A percentile compares a stretch with the other conserved stretches of the same genome.
Evolutionary conservation across 495 filamentous ascomycete species (phyloP).

Genomic region (Aspergillus baeticus): DNA sequence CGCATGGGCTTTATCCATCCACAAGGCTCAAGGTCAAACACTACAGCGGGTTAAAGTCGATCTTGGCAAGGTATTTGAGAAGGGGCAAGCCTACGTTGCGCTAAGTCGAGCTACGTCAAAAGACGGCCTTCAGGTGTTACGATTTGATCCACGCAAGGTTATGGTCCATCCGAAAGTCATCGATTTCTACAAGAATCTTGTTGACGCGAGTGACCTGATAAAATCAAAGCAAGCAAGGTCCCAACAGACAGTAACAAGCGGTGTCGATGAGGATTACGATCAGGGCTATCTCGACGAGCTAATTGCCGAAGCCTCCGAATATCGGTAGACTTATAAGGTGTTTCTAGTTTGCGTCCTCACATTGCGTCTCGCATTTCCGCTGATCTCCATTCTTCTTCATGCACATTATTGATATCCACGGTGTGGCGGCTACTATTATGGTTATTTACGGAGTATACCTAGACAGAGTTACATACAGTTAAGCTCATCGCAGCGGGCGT

Average conservation of each 20-base stretch:
- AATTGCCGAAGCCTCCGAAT: constrained; percentile 3
- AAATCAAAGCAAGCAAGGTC: constrained; percentile 22
- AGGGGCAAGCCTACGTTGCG: constrained; percentile 68
- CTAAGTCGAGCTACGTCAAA: constrained; percentile 79
- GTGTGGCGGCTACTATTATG: background rate
- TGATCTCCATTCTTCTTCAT: background rate
- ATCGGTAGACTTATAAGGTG: background rate
- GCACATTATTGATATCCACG: constrained; percentile 5
- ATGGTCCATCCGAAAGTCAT: constrained; percentile 90
- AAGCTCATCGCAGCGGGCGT: too few species aligned
- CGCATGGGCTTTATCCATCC: constrained; percentile 95
- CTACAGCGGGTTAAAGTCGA: constrained; percentile 94
- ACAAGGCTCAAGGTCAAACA: constrained; percentile 97
- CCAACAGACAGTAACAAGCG: background rate
- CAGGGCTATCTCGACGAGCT: constrained; percentile 8
- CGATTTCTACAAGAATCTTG: constrained; percentile 78
- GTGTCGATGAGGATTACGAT: constrained; percentile 15
- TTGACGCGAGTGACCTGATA: constrained; percentile 45
- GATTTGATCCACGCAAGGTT: constrained; percentile 88
- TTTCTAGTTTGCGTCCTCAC: background rate
- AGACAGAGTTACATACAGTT: too few species aligned
- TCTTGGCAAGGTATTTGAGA: constrained; percentile 88
- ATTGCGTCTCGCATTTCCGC: background rate
- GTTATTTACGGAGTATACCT: too few species aligned
- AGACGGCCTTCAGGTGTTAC: constrained; percentile 80